Evolutionary conservation across 257 asterid genomes (phyloP), one percentile per base, ranked within the genome.

Genomic region (Jasminum sambac): DNA sequence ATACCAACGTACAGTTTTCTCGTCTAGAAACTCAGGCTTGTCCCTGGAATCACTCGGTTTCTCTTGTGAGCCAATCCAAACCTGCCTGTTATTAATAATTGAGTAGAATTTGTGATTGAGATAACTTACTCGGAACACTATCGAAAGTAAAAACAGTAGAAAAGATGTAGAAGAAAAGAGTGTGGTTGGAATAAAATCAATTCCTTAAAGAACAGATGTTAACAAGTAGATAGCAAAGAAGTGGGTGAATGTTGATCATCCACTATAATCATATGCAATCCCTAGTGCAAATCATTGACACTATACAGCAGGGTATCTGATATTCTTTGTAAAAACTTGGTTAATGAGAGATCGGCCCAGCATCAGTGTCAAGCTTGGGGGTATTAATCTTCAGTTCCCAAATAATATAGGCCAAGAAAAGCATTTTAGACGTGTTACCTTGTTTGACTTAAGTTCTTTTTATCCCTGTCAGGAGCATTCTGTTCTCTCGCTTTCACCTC

Each of bases 31-130:
- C 69, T 69, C 72, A 7, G 74, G 72, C 52, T 59, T 71, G 72
- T 72, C 72, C 55, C 39, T 68, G 77, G 46, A 9, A 48, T 76
- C 79, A 63, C 78, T 76, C 63, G 50, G 79, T 41, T 71, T 76
- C 65, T 63, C 84, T 65, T 50, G 77, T 58, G 72, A 78, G 73
- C 69, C 82, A 67, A 78, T 77, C 62, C 63, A 79, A 70, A 39
- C 79, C 77, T 67, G 74, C 69, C 95, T 85, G 92, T 76, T 78
- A 85, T 64, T 59, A 77, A 64, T 62, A 46, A 68, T 64, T 66
- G 63, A 67, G 63, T 74, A 72, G 13, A 68, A 58, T 63, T 34
- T 25, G 52, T 38, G 72, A 37, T 70, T 68, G 36, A 59, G 25
- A 23, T 0, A 23, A 58, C n/a, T 65, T 36, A 11, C 39, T 52